phyloP scores from a whole-genome alignment of 2,329 filamentous ascomycete species.

The Fusarium tuaranense region DNA sequence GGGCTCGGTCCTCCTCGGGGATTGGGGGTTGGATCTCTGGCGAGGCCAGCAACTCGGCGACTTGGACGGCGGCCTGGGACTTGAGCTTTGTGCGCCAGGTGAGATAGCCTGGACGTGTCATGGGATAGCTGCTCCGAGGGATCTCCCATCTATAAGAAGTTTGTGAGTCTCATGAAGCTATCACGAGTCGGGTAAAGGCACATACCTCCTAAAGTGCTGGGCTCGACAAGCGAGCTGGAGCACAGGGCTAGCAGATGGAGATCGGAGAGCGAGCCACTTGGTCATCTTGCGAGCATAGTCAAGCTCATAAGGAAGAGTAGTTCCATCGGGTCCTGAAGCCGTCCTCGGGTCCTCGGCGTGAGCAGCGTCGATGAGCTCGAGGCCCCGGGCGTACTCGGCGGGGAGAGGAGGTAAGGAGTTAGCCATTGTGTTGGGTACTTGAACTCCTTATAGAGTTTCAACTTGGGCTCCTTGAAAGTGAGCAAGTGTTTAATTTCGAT shows the following conservation, averaged over 20 bases:
- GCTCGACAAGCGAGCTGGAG: constrained; percentile 83
- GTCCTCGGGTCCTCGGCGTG: constrained; percentile 52
- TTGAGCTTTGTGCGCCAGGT: constrained; percentile 83
- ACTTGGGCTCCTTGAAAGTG: neutral
- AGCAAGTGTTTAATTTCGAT: neutral
- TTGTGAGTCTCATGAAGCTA: neutral
- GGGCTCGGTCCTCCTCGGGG: constrained; percentile 63
- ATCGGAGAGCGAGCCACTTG: constrained; percentile 72
- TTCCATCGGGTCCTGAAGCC: constrained; percentile 56
- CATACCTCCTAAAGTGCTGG: constrained; percentile 80
- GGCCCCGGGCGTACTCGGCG: constrained; percentile 61
- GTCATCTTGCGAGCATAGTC: constrained; percentile 87
- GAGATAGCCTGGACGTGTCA: constrained; percentile 81
- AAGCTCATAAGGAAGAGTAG: constrained; percentile 77
- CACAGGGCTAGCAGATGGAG: constrained; percentile 71
- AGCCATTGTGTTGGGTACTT: constrained; percentile 21
- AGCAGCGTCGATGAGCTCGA: constrained; percentile 78
- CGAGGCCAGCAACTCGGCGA: constrained; percentile 66
- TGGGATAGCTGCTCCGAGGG: constrained; percentile 78
- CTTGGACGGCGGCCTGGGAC: constrained; percentile 67
- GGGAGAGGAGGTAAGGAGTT: constrained; percentile 49
- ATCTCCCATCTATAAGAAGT: constrained; percentile 75
- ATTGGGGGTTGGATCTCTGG: constrained; percentile 53
- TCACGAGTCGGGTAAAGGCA: neutral
- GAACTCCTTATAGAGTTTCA: neutral